A percentile compares a stretch with the other conserved stretches of the same genome.
These are phyloP conservation scores for Eucalyptus tenuipes DNA, from an alignment of 345 rosid genomes.

Conservation along the genomic window DNA sequence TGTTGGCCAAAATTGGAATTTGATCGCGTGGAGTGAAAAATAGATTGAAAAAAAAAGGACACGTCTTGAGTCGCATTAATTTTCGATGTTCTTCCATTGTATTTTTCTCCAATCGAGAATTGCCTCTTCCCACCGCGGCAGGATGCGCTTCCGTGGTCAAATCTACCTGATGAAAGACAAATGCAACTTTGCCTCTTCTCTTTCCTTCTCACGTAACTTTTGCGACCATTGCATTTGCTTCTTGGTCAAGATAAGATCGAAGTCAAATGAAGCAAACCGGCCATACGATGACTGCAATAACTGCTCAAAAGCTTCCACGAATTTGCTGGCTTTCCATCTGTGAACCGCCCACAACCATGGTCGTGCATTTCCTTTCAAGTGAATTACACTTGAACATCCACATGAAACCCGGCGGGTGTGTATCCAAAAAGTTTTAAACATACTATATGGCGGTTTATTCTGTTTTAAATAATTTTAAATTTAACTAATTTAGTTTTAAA, in stretches of 20 bases:
- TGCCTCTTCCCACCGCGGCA: background rate
- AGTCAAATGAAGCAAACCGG: background rate
- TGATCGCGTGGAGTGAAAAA: background rate
- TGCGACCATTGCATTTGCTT: background rate
- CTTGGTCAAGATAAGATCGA: background rate
- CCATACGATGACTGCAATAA: background rate
- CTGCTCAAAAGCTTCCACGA: background rate
- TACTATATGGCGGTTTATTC: fast-evolving
- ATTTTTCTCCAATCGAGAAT: background rate
- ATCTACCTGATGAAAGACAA: background rate
- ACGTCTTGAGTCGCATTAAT: background rate
- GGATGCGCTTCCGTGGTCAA: background rate
- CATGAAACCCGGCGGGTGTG: fast-evolving
- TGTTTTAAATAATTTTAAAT: fast-evolving
- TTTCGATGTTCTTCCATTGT: background rate
- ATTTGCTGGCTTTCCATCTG: background rate
- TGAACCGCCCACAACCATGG: background rate
- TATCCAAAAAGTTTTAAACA: background rate
- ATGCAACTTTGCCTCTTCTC: background rate
- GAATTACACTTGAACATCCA: background rate
- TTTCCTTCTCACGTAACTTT: background rate
- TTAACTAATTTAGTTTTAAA: background rate
- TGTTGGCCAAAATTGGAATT: background rate
- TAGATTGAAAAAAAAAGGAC: background rate
- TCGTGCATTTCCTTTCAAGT: background rate